A percentile compares a stretch with the other conserved stretches of the same genome.
These are phyloP conservation scores for Termitomyces sp. DNA, from an alignment of 768 basidiomycete species.

Conservation along the genomic window DNA sequence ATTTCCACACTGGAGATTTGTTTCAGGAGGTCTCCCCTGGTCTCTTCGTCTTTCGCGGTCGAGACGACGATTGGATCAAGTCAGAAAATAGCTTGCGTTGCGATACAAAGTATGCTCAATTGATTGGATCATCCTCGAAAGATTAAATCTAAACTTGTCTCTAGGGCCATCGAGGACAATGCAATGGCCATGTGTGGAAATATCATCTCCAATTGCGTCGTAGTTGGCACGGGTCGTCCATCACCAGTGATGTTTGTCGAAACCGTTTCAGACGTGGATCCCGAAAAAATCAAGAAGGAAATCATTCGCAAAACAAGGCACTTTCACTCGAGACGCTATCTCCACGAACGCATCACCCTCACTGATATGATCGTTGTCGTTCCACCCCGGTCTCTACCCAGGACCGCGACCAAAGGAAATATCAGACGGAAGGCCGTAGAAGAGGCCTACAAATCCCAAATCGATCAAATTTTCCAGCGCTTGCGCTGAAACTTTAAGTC, in stretches of 20 bases:
- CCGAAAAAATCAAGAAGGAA: slow-evolving; percentile 57
- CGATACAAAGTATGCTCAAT: slow-evolving; percentile 49
- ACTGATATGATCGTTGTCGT: slow-evolving; percentile 65
- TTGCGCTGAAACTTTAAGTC: slow-evolving; percentile 3
- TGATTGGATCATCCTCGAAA: slow-evolving; percentile 8
- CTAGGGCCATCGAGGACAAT: slow-evolving; percentile 73
- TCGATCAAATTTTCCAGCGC: slow-evolving; percentile 51
- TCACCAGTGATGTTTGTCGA: slow-evolving; percentile 76
- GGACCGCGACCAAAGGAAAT: slow-evolving; percentile 79
- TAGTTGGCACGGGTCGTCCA: slow-evolving; percentile 71
- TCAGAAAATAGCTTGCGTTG: slow-evolving; percentile 61
- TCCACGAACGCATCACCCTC: slow-evolving; percentile 71
- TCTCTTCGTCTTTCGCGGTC: slow-evolving; percentile 48
- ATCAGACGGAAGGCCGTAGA: slow-evolving; percentile 75
- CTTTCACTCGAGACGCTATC: slow-evolving; percentile 70
- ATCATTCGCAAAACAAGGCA: slow-evolving; percentile 67
- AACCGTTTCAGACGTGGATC: slow-evolving; percentile 45
- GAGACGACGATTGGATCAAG: slow-evolving; percentile 73
- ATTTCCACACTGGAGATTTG: slow-evolving; percentile 66
- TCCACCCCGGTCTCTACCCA: slow-evolving; percentile 56
- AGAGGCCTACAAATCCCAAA: slow-evolving; percentile 47
- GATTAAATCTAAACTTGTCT: slow-evolving; percentile 5
- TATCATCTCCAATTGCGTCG: slow-evolving; percentile 68
- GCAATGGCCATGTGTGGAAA: slow-evolving; percentile 56
- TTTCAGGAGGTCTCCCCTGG: slow-evolving; percentile 51